Conservation (phyloP, 768 basidiomycete species). For the Pulveroboletus frians region DNA sequence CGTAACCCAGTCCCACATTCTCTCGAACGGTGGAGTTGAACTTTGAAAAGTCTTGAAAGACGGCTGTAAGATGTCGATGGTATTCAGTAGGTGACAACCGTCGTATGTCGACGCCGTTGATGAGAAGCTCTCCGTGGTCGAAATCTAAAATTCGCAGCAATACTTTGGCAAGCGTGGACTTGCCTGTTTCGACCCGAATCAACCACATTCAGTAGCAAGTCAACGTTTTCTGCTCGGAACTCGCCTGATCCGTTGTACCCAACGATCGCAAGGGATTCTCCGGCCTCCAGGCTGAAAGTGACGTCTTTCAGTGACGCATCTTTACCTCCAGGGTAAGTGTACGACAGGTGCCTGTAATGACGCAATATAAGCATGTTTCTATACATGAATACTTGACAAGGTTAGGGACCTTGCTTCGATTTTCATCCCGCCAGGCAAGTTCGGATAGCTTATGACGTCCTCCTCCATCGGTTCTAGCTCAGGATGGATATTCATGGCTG, state of each 20-base stretch:
- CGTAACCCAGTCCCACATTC: constrained; percentile 81
- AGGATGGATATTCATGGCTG: constrained; percentile 66
- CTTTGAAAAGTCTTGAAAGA: constrained; percentile 83
- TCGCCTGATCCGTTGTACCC: constrained; percentile 79
- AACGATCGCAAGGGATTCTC: constrained; percentile 81
- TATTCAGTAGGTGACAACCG: constrained; percentile 62
- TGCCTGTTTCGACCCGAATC: constrained; percentile 44
- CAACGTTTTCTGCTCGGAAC: constrained; percentile 19
- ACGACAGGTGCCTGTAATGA: constrained; percentile 56
- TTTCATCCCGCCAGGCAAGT: constrained; percentile 52
- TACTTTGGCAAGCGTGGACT: constrained; percentile 82
- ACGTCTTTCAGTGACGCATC: constrained; percentile 67
- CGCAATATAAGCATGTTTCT: constrained; percentile 9
- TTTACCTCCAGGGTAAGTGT: constrained; percentile 72
- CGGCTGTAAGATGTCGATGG: constrained; percentile 70
- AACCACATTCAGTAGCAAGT: constrained; percentile 7
- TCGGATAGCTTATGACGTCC: constrained; percentile 44
- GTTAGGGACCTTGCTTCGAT: constrained; percentile 60
- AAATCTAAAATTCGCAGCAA: constrained; percentile 76
- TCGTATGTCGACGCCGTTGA: constrained; percentile 70
- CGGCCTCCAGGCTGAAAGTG: constrained; percentile 63
- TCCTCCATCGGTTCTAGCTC: constrained; percentile 58
- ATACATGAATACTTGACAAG: constrained; percentile 8
- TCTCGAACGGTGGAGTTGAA: constrained; percentile 73
- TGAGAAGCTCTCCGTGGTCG: constrained; percentile 57